These are phyloP conservation scores for Cupressus sempervirens DNA, from an alignment of 75 land plant genomes.

Conservation along the genomic window DNA sequence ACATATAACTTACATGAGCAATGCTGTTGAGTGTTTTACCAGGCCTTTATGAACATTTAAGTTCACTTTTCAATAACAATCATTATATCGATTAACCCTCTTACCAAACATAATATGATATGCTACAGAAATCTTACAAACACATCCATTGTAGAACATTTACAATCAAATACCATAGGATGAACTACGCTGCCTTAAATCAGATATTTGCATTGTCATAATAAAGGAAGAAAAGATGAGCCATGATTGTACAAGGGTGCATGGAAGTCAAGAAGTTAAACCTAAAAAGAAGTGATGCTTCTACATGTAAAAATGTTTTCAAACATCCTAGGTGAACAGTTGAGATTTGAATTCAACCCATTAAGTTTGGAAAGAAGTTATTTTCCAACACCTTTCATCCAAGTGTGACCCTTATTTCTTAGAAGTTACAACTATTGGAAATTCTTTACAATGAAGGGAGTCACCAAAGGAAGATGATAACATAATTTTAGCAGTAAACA, in stretches of 20 bases:
- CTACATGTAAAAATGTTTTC: background rate
- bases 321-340: background rate
- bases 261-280: background rate
- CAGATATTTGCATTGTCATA: background rate
- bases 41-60: background rate
- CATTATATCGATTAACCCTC: background rate
- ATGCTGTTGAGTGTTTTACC: background rate
- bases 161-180: background rate
- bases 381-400: background rate
- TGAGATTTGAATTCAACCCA: background rate
- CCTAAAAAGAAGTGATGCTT: background rate
- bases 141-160: background rate
- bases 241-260: background rate
- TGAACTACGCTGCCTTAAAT: background rate
- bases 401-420: background rate
- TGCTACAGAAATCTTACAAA: background rate
- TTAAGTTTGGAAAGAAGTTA: background rate
- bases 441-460: background rate
- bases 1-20: slow-evolving; percentile 2
- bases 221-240: background rate
- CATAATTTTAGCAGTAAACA: background rate
- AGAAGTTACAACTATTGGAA: background rate
- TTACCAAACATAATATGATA: background rate
- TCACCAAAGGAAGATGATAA: background rate
- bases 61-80: background rate